A percentile compares a stretch with the other conserved stretches of the same genome.
Conservation (phyloP, 202 grass and related monocot genomes). For the Musa balbisiana region DNA sequence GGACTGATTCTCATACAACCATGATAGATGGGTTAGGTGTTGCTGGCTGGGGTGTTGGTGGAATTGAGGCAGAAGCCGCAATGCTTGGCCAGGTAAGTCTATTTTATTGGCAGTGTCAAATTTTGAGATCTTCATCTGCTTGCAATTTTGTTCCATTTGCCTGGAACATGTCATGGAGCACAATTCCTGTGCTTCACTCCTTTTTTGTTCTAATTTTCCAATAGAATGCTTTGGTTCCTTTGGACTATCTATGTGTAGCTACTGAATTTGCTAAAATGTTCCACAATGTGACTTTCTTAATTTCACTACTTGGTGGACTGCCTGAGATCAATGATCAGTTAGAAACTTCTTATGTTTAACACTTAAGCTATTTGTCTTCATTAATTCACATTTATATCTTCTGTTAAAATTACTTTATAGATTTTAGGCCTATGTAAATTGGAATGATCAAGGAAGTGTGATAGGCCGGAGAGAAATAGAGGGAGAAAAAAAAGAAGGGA, state of each 20-base stretch:
- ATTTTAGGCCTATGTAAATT: background rate
- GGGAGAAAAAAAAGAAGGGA: background rate
- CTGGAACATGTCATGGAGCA: background rate
- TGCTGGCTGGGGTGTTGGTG: conserved; percentile 96
- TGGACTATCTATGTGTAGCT: background rate
- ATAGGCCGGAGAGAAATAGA: background rate
- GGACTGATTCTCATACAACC: conserved; percentile 91
- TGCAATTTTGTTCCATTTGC: background rate
- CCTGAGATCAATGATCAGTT: no score
- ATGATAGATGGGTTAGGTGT: conserved; percentile 98
- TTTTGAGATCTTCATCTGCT: background rate
- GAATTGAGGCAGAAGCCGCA: conserved; percentile 87
- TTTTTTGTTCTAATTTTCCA: background rate
- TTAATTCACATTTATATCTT: no score
- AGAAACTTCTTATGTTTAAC: no score
- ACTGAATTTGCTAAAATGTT: background rate
- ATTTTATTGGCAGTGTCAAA: background rate
- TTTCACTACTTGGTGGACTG: background rate
- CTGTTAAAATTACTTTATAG: background rate
- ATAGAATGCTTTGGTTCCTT: background rate
- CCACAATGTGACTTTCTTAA: background rate
- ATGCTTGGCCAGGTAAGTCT: conserved; percentile 88
- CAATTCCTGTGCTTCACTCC: background rate
- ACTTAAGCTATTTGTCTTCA: no score
- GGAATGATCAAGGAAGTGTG: background rate